Evolutionary conservation across 139 green algal species (phyloP), one percentile per base, ranked within the genome.

Genomic region (Volvox africanus): DNA sequence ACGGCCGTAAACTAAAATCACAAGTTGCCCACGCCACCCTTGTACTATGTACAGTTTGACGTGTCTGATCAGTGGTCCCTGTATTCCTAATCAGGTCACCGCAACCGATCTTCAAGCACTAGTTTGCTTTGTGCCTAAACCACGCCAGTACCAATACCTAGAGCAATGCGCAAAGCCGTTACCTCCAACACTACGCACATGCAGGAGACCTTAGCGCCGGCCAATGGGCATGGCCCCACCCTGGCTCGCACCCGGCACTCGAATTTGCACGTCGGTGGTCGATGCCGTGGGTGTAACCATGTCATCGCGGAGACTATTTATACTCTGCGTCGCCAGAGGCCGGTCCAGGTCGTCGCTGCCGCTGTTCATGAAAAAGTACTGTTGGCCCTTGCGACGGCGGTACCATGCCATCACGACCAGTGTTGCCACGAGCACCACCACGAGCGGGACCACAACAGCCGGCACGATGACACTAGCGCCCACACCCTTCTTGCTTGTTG

Each of bases 211-310:
- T 68, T 73, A 87, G 17, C 32, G 81, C 55, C 61, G 13, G 20
- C 18, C 33, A 16, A 36, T 16, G 0, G 86, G 75, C 75, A 21
- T 12, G 0, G 76, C 76, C 24, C 87, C 87, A 18, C 87, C 87
- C 5, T 78, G 61, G 61, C 87, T 91, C 0, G 78, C 78, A 19
- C 87, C 87, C 9, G 87, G 76, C 26, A 91, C 87, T 1, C 87
- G 76, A 55, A 91, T 86, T 5, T 91, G 87, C 87, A 91, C 87
- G 61, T 91, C 87, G 61, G 71, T 91, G 0, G 87, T 37, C 21
- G 61, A 80, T 13, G 87, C 87, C 14, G 87, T 69, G 20, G 76
- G 87, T 18, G 81, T 79, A 24, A 79, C 82, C 33, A 91, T 67
- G 35, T 91, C 87, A 32, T 91, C 87, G 9, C 86, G 86, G 19